Conservation (phyloP, 2,329 filamentous ascomycete genomes). For the Akanthomyces lecanii region DNA sequence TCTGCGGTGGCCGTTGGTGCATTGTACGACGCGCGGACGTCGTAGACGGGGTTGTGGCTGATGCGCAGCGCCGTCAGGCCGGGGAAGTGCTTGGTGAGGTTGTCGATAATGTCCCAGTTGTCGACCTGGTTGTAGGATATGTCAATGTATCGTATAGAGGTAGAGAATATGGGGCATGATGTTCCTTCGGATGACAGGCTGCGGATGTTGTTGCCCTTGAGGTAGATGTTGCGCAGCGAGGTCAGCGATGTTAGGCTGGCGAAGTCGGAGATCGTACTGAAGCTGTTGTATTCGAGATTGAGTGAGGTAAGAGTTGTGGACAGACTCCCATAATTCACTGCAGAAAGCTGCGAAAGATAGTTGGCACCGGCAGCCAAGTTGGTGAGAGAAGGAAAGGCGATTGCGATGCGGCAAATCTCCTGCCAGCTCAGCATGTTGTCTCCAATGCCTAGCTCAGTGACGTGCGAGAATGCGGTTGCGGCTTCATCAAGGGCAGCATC, state of each 20-base stretch:
- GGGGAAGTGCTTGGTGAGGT: conserved; percentile 64
- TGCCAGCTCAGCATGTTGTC: conserved; percentile 64
- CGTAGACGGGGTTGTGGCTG: conserved; percentile 80
- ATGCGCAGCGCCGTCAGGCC: conserved; percentile 71
- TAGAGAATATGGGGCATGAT: conserved; percentile 45
- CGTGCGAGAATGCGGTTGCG: conserved; percentile 41
- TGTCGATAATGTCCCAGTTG: conserved; percentile 71
- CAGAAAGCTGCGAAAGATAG: conserved; percentile 49
- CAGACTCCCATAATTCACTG: conserved; percentile 37
- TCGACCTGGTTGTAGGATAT: conserved; percentile 67
- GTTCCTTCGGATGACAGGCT: conserved; percentile 28
- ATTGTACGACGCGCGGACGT: conserved; percentile 42
- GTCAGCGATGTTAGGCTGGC: conserved; percentile 47
- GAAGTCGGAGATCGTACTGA: conserved; percentile 56
- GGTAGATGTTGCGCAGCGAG: conserved; percentile 56
- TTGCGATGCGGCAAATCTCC: conserved; percentile 53
- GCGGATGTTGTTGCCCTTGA: conserved; percentile 73
- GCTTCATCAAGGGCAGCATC: conserved; percentile 29
- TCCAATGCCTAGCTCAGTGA: conserved; percentile 61
- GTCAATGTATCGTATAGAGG: conserved; percentile 61
- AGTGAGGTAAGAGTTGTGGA: conserved; percentile 55
- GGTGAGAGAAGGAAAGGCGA: conserved; percentile 49
- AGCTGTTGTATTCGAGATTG: conserved; percentile 68
- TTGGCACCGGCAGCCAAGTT: conserved; percentile 54
- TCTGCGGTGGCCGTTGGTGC: conserved; percentile 55